Evolutionary conservation across 2,329 filamentous ascomycete species (phyloP), one percentile per base, ranked within the genome.

Genomic region (Venturia asperata): DNA sequence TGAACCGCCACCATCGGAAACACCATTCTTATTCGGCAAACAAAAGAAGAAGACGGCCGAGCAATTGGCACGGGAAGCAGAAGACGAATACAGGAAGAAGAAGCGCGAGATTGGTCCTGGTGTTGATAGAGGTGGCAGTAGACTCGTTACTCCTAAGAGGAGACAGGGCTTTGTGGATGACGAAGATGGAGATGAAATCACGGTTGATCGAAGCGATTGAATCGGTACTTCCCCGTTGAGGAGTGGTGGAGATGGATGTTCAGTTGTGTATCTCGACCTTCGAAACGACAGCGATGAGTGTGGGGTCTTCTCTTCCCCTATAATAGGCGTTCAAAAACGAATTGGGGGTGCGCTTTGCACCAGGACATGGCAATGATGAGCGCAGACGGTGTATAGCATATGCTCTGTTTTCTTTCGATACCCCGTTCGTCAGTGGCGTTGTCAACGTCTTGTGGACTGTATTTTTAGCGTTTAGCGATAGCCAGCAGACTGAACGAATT

Each of bases 41-140:
- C 67, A 64, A n/a, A 75, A 5, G 73, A 77, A 60, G 72, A 76
- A 55, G 75, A 74, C 66, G 0, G 73, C 77, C n/a, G 76, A 79
- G 64, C 72, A 81, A 24, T 79, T 81, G 63, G 80, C 81, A 4
- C 69, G 73, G 49, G 76, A 80, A 60, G 74, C 79, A 3, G 69
- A 80, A 19, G 73, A 75, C 63, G 78, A 79, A 10, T 74, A 85
- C 42, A 74, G 79, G 42, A 75, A 77, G 55, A 79, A 79, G 67
- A 85, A 85, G 70, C 75, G 75, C 61, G 75, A 76, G 27, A 74
- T 83, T 67, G 84, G 84, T 2, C 77, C 80, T 3, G 81, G 79
- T 0, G 75, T 86, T 69, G 83, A 84, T 65, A 76, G 77, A 56
- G 80, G 78, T 49, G 83, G 83, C 5, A 79, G 79, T 49, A 79